phyloP scores from a whole-genome alignment of 2,329 filamentous ascomycete genomes.

The Sporothrix variecibatus region DNA sequence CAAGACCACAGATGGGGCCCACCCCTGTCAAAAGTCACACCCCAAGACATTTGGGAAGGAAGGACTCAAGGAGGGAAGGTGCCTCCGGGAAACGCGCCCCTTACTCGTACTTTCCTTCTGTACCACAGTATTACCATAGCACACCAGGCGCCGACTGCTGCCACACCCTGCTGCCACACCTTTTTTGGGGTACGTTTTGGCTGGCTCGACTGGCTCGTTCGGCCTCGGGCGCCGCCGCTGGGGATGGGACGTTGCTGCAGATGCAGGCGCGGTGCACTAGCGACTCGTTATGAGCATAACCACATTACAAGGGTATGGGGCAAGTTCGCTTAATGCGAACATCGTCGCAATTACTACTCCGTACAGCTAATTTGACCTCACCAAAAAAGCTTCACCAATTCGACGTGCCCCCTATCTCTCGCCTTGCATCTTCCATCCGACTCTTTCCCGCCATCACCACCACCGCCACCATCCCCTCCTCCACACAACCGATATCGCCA shows the following conservation, averaged over 20 bases:
- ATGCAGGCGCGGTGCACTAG: slow-evolving; percentile 17
- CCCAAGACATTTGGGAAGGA: not conserved
- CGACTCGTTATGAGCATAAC: slow-evolving; percentile 14
- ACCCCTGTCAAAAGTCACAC: slow-evolving; percentile 14
- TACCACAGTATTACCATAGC: not conserved
- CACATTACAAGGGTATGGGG: not conserved
- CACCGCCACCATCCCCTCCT: not conserved
- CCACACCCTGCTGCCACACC: not conserved
- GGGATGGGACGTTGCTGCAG: not conserved
- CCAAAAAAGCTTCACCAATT: slow-evolving; percentile 22
- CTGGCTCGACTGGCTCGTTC: not conserved
- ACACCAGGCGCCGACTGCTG: not conserved
- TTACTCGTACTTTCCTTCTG: not conserved
- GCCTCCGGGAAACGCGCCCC: slow-evolving; percentile 7
- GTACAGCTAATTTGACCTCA: slow-evolving; percentile 2
- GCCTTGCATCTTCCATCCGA: not conserved
- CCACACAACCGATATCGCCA: slow-evolving; percentile 5
- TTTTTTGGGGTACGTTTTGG: not conserved
- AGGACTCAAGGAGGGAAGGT: not conserved
- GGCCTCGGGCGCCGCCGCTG: slow-evolving; percentile 18
- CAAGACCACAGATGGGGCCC: not conserved
- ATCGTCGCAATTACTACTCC: slow-evolving; percentile 14
- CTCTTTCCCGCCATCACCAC: not conserved
- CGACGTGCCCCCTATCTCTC: slow-evolving; percentile 11
- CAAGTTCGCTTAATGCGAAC: not conserved